These are phyloP conservation scores for Claviceps cyperi DNA, from an alignment of 2,329 filamentous ascomycete species.

Conservation along the genomic window DNA sequence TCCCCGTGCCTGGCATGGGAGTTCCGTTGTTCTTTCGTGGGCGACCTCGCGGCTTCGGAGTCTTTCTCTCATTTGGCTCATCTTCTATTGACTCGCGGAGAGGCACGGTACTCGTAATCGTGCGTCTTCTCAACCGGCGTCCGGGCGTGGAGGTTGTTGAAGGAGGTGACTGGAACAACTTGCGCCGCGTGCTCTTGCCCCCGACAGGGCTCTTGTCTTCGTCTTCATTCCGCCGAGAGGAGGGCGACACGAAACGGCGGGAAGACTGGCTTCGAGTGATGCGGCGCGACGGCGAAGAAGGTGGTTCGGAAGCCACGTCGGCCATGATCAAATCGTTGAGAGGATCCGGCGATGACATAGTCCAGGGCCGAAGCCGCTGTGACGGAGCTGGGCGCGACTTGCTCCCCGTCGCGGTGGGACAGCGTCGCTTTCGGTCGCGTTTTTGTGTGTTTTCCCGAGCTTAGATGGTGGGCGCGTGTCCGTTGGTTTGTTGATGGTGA, in stretches of 20 bases:
- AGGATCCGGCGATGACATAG: slow-evolving; percentile 37
- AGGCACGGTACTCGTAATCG: slow-evolving; percentile 37
- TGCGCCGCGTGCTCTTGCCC: slow-evolving; percentile 20
- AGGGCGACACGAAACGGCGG: slow-evolving; percentile 24
- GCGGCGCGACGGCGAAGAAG: slow-evolving; percentile 25
- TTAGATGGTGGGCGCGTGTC: background rate
- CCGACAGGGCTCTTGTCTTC: slow-evolving; percentile 10
- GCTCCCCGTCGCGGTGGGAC: slow-evolving; percentile 4
- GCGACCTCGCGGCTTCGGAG: slow-evolving; percentile 30
- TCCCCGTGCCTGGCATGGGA: slow-evolving; percentile 28
- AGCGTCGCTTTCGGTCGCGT: background rate
- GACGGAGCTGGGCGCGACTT: slow-evolving; percentile 13
- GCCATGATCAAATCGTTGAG: slow-evolving; percentile 27
- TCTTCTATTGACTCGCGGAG: slow-evolving; percentile 28
- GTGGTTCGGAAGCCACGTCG: slow-evolving; percentile 16
- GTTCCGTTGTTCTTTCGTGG: slow-evolving; percentile 38
- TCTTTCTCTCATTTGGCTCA: slow-evolving; percentile 16
- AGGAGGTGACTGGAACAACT: slow-evolving; percentile 30
- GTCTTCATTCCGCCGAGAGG: slow-evolving; percentile 29
- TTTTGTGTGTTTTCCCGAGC: slow-evolving; percentile 3
- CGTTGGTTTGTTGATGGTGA: background rate
- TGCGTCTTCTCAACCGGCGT: slow-evolving; percentile 20
- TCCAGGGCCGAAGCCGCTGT: slow-evolving; percentile 11
- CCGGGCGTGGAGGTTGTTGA: slow-evolving; percentile 18
- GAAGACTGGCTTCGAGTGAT: slow-evolving; percentile 30